Conservation (phyloP, 164 flowering plant species). For the Stephania japonica region DNA sequence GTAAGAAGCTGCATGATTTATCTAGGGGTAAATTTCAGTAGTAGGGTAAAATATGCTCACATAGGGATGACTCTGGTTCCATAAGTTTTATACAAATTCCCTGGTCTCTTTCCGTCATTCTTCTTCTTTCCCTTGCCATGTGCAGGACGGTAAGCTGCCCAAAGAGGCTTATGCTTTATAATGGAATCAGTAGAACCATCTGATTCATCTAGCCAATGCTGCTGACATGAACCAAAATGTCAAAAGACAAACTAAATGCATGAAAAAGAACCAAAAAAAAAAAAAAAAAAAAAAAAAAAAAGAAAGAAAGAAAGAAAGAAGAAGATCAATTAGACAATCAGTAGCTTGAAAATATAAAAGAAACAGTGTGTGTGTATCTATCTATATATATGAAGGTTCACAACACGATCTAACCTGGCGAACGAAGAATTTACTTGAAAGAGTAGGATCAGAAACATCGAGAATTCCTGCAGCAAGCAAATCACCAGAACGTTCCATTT, state of each 20-base stretch:
- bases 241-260: background rate
- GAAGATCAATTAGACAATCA: background rate
- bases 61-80: slow-evolving; percentile 99
- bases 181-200: slow-evolving; percentile 75
- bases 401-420: slow-evolving; percentile 62
- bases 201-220: slow-evolving; percentile 78
- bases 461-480: slow-evolving; percentile 97
- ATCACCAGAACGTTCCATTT: slow-evolving; percentile 96
- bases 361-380: no score
- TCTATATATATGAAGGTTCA: background rate
- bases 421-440: slow-evolving; percentile 77
- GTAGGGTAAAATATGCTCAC: slow-evolving; percentile 41
- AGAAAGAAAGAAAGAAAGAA: no score
- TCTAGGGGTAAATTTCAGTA: background rate
- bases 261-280: background rate
- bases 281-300: background rate
- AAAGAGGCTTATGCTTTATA: slow-evolving; percentile 86
- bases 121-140: slow-evolving; percentile 49
- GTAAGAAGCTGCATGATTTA: background rate
- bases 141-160: slow-evolving; percentile 57
- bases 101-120: slow-evolving; percentile 44
- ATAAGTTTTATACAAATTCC: slow-evolving; percentile 71
- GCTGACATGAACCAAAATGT: slow-evolving; percentile 16
- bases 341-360: background rate
- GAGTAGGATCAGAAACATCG: slow-evolving; percentile 88